Evolutionary conservation across 768 basidiomycete genomes (phyloP).

Genomic region (Tricholoma hemisulphureum): DNA sequence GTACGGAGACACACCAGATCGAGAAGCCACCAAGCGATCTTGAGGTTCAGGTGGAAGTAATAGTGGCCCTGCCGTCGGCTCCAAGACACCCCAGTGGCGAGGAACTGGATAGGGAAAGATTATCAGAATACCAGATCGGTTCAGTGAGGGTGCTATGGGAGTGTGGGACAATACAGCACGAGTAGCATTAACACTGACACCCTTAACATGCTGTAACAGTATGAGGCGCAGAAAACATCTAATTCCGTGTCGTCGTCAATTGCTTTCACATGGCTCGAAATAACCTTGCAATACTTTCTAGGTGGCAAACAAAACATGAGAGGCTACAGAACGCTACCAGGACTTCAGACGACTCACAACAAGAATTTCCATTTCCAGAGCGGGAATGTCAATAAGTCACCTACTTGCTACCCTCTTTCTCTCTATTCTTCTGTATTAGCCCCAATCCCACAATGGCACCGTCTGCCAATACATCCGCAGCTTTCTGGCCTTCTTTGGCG

Average conservation of each 20-base stretch:
- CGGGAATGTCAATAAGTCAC: background rate
- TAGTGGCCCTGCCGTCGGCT: constrained; percentile 47
- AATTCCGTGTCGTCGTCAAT: background rate
- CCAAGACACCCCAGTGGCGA: background rate
- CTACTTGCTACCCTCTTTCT: constrained; percentile 12
- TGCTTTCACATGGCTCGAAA: background rate
- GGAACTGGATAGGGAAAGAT: constrained; percentile 5
- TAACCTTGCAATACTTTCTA: background rate
- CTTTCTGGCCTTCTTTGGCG: constrained; percentile 68
- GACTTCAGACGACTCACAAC: background rate
- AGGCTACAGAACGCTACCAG: background rate
- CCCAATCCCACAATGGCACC: constrained; percentile 77
- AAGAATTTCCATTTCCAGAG: background rate
- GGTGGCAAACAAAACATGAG: background rate
- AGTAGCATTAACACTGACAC: background rate
- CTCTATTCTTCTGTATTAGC: constrained; percentile 57
- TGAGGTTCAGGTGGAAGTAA: constrained; percentile 38
- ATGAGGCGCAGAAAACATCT: background rate
- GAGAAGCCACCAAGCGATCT: constrained; percentile 21
- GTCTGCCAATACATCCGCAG: constrained; percentile 67
- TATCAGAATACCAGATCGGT: constrained; percentile 46
- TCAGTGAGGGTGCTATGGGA: constrained; percentile 37
- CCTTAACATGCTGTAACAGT: background rate
- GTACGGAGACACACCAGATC: background rate
- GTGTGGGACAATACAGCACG: constrained; percentile 4